phyloP scores from a whole-genome alignment of 1,284 basidiomycete genomes.

The Malassezia furfur region DNA sequence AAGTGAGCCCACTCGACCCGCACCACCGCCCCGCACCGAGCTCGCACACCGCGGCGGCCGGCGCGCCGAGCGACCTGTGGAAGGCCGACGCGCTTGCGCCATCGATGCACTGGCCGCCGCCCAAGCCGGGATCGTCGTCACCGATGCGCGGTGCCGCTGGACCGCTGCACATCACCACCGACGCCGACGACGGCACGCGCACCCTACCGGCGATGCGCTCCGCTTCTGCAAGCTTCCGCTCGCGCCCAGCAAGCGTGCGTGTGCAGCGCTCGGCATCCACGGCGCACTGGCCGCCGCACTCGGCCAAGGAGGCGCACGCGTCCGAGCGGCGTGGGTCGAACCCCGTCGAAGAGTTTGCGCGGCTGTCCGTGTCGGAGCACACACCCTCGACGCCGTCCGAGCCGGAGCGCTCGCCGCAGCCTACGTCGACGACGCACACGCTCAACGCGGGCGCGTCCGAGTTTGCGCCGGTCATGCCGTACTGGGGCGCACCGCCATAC shows the following conservation, averaged over 20 bases:
- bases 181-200: background rate
- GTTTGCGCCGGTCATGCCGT: background rate
- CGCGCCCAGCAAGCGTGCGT: background rate
- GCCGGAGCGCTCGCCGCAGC: background rate
- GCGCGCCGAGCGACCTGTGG: background rate
- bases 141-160: background rate
- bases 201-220: background rate
- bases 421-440: background rate
- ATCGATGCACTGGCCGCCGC: conserved; percentile 2
- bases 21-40: background rate
- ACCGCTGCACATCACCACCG: background rate
- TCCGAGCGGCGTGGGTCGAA: background rate
- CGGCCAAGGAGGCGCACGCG: background rate
- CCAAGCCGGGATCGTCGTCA: background rate
- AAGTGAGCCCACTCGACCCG: background rate
- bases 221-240: background rate
- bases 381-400: background rate
- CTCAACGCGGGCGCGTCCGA: background rate
- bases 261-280: background rate
- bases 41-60: background rate
- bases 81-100: background rate
- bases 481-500: background rate
- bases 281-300: background rate
- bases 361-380: background rate
- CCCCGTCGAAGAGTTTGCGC: background rate